phyloP scores from a whole-genome alignment of 208 protist species.

The Leishmania tropica region DNA sequence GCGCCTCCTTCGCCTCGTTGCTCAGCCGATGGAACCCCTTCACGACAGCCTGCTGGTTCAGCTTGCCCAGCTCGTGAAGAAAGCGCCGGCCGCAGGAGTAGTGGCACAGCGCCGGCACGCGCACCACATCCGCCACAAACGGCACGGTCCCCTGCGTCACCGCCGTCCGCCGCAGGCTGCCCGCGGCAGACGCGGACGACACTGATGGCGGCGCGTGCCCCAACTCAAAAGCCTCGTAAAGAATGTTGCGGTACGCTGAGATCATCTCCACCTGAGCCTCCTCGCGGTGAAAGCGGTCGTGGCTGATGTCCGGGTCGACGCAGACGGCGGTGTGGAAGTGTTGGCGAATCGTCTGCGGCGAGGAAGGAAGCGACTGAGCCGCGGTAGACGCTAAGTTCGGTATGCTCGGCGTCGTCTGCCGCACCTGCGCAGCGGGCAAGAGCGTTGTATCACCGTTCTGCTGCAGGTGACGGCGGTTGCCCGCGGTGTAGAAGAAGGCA shows the following conservation, averaged over 20 bases:
- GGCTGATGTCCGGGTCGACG: slow-evolving; percentile 73
- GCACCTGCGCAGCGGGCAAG: slow-evolving; percentile 21
- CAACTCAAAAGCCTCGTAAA: slow-evolving; percentile 81
- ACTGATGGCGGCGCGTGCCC: not conserved
- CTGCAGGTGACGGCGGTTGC: slow-evolving; percentile 48
- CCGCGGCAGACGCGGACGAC: not conserved
- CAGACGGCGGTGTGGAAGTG: slow-evolving; percentile 48
- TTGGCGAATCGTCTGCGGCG: slow-evolving; percentile 22
- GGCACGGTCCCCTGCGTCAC: slow-evolving; percentile 4
- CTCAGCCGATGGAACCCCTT: slow-evolving; percentile 87
- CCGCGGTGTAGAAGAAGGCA: slow-evolving; percentile 28
- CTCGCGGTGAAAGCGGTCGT: slow-evolving; percentile 67
- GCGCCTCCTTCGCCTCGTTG: slow-evolving; percentile 72
- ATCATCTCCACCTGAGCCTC: slow-evolving; percentile 93
- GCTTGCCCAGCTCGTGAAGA: slow-evolving; percentile 72
- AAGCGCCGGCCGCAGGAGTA: slow-evolving; percentile 57
- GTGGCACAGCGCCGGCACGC: slow-evolving; percentile 68
- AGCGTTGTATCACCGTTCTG: slow-evolving; percentile 74
- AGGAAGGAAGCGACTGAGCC: not conserved
- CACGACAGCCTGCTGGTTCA: slow-evolving; percentile 85
- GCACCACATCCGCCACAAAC: slow-evolving; percentile 59
- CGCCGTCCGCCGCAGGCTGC: slow-evolving; percentile 7
- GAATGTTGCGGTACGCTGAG: slow-evolving; percentile 82
- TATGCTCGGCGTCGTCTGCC: slow-evolving; percentile 15
- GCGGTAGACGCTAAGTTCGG: slow-evolving; percentile 1